Base-by-base conservation (phyloP, 116 monocot genomes). In the Papilionanthe hybrid region DNA sequence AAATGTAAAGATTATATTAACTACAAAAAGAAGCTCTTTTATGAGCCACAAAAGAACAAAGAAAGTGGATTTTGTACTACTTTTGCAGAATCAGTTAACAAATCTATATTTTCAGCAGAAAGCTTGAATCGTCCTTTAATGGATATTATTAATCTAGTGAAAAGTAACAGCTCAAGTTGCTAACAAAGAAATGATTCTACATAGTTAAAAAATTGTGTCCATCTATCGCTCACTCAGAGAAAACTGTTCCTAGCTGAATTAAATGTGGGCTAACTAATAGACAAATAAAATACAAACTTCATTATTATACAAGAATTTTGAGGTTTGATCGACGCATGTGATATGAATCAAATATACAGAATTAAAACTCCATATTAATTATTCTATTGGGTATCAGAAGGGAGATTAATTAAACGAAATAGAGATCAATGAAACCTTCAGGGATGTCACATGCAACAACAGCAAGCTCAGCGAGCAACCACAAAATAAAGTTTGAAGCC, bases 381-480 rank as follows among this genome's bases (percentile, higher is more conserved):
- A 32, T 69, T 69, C 4, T 37, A 69, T 37, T 69, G 69, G 69
- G 37, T 30, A 69, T 37, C 15, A 60, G 7, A 23, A 60, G 60
- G 53, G 60, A 60, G 5, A 60, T 23, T 5, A 60, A 60, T 11
- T 69, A 44, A 73, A 42, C n/a, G 4, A 43, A 41, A 28, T 37
- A 71, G 71, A 18, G 41, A 44, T 2, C 44, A 28, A 10, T 68
- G 37, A 85, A 76, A 96, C 96, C 96, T 93, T 96, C 96, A 45
- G 96, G 96, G 72, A 96, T 96, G 78, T 96, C 96, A 78, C 96
- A 96, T 49, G 96, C 93, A 78, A 96, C 86, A 20, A 96, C 93
- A 74, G 93, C 89, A 69, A 93, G 80, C 82, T 96, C 96, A 48
- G 96, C 96, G 72, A 96, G 89, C 30, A 96, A 22, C 96, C 96